Percentiles rank a stretch among this genome's conserved stretches.
These are phyloP conservation scores for Talaromyces marneffei DNA, from an alignment of 2,329 filamentous ascomycete genomes.

Conservation along the genomic window DNA sequence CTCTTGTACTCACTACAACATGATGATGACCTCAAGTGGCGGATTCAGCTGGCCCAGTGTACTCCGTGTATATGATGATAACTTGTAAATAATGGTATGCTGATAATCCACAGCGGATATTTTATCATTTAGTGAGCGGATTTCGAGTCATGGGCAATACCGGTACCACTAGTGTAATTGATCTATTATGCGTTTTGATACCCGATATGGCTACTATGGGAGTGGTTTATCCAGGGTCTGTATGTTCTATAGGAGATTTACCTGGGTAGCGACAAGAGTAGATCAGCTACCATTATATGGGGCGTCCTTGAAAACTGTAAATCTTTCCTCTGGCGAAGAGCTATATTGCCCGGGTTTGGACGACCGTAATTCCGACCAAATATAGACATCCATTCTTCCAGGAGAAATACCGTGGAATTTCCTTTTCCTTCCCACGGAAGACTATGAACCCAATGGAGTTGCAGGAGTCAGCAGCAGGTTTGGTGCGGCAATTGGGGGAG, in stretches of 20 bases:
- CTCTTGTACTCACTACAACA: not conserved
- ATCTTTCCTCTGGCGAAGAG: not conserved
- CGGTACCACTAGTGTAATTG: not conserved
- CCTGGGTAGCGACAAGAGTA: not conserved
- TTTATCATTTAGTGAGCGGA: not conserved
- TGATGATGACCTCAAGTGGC: not conserved
- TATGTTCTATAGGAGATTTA: not conserved
- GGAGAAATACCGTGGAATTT: not conserved
- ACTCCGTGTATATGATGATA: not conserved
- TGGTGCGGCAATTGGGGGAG: constrained; percentile 2
- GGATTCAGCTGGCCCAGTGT: not conserved
- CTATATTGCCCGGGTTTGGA: not conserved
- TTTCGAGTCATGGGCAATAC: not conserved
- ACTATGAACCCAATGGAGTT: not conserved
- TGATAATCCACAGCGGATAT: not conserved
- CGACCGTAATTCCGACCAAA: not conserved
- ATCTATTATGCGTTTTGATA: not conserved
- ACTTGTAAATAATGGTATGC: not conserved
- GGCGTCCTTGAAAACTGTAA: not conserved
- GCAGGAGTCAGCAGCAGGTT: not conserved
- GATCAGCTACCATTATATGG: not conserved
- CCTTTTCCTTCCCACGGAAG: too few relatives aligned
- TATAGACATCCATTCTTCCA: not conserved
- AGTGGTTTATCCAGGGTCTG: not conserved
- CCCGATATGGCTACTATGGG: not conserved